phyloP scores from a whole-genome alignment of 2,329 filamentous ascomycete genomes.

The Pseudofabraea citricarpa region DNA sequence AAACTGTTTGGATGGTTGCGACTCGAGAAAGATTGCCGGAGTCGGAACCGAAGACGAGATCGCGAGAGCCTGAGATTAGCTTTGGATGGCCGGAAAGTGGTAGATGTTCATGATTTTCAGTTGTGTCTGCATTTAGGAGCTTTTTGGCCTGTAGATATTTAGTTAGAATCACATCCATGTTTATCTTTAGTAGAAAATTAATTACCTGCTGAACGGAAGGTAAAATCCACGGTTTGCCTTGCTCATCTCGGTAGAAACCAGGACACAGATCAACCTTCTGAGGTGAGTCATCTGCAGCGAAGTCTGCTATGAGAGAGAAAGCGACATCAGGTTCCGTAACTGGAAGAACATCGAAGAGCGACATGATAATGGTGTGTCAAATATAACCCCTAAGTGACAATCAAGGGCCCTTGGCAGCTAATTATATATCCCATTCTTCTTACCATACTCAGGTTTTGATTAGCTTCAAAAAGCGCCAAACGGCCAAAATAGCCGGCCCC shows the following conservation, averaged over 20 bases:
- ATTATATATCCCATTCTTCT: no score
- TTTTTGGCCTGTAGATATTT: not conserved
- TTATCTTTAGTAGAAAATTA: not conserved
- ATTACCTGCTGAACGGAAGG: constrained; percentile 27
- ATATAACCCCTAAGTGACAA: no score
- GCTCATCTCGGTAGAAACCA: constrained; percentile 33
- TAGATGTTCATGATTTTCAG: not conserved
- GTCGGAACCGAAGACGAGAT: not conserved
- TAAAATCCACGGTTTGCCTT: constrained; percentile 32
- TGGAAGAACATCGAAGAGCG: not conserved
- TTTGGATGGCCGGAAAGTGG: not conserved
- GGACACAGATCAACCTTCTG: constrained; percentile 34
- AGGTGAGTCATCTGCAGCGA: constrained; percentile 21
- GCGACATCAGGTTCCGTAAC: constrained; percentile 19
- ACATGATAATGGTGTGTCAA: no score
- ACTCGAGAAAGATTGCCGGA: constrained; percentile 7
- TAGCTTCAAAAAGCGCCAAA: no score
- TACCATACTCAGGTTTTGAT: no score
- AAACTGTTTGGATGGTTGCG: constrained; percentile 33
- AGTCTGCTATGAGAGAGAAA: constrained; percentile 29
- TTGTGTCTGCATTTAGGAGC: not conserved
- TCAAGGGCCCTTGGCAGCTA: no score
- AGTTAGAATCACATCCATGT: not conserved
- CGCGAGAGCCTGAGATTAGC: not conserved
- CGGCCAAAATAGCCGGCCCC: no score